Percentiles rank a stretch among this genome's conserved stretches.
Conservation (phyloP, 2,329 filamentous ascomycete genomes). For the Aureobasidium sp. region DNA sequence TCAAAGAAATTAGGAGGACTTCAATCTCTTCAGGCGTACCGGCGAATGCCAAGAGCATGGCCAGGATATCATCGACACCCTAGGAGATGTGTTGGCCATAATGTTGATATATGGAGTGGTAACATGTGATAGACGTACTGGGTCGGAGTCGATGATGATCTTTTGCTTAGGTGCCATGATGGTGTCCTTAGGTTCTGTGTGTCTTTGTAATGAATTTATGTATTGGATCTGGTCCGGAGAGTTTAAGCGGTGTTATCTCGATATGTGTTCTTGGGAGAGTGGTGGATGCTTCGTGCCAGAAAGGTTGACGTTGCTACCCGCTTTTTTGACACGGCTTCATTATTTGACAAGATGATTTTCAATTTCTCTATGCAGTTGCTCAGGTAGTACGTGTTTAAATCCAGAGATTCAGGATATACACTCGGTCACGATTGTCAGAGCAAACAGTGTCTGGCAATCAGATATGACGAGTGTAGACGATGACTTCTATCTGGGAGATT, state of each 20-base stretch:
- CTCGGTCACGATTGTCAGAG: background rate
- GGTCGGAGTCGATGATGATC: constrained; percentile 95
- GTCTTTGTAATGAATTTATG: background rate
- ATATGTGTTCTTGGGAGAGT: background rate
- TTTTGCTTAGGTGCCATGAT: constrained; percentile 37
- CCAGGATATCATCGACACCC: constrained; percentile 86
- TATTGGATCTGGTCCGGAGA: background rate
- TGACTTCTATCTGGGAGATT: background rate
- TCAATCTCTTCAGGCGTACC: constrained; percentile 77
- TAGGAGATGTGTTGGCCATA: constrained; percentile 16
- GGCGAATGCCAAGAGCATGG: constrained; percentile 77
- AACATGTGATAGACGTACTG: constrained; percentile 43
- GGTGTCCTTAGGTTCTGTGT: background rate
- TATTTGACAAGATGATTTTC: background rate
- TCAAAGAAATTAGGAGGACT: constrained; percentile 75
- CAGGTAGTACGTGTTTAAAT: too few relatives aligned
- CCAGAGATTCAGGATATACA: background rate
- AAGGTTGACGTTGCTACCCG: background rate
- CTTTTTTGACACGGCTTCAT: background rate
- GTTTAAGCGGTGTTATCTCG: background rate
- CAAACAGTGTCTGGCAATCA: background rate
- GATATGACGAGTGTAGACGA: background rate
- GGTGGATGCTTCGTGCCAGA: background rate
- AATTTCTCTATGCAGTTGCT: background rate
- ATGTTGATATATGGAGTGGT: background rate